Evolutionary conservation across 2,329 filamentous ascomycete genomes (phyloP).

Genomic region (Plenodomus biglobosus): DNA sequence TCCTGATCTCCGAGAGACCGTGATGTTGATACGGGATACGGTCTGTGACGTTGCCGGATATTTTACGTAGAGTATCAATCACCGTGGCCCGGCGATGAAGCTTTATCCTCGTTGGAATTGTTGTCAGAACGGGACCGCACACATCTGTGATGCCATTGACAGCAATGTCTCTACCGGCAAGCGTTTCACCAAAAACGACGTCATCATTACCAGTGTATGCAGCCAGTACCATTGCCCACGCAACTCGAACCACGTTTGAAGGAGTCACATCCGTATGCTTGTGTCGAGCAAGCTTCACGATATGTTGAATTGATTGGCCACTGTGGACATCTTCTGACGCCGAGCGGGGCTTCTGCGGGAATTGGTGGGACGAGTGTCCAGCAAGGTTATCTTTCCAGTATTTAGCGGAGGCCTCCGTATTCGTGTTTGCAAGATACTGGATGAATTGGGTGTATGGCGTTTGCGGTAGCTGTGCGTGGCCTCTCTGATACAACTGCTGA

Average conservation of each 20-base stretch:
- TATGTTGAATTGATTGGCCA: constrained; percentile 27
- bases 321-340: constrained; percentile 22
- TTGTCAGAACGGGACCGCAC: constrained; percentile 45
- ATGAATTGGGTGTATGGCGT: constrained; percentile 40
- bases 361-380: constrained; percentile 30
- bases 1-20: constrained; percentile 43
- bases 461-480: constrained; percentile 17
- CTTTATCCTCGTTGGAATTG: constrained; percentile 42
- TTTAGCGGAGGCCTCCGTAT: constrained; percentile 21
- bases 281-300: constrained; percentile 22
- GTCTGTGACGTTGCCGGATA: constrained; percentile 25
- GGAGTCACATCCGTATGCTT: constrained; percentile 36
- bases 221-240: constrained; percentile 29
- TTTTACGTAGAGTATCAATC: constrained; percentile 21
- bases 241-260: constrained; percentile 22
- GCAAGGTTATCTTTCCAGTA: constrained; percentile 42
- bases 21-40: constrained; percentile 43
- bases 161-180: constrained; percentile 41
- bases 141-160: constrained; percentile 39
- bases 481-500: constrained; percentile 25
- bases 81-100: constrained; percentile 30
- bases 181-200: constrained; percentile 32
- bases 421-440: constrained; percentile 28
- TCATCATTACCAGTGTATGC: constrained; percentile 22
- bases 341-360: constrained; percentile 34